Conservation (phyloP, 345 rosid species). For the Sisymbrium irio region DNA sequence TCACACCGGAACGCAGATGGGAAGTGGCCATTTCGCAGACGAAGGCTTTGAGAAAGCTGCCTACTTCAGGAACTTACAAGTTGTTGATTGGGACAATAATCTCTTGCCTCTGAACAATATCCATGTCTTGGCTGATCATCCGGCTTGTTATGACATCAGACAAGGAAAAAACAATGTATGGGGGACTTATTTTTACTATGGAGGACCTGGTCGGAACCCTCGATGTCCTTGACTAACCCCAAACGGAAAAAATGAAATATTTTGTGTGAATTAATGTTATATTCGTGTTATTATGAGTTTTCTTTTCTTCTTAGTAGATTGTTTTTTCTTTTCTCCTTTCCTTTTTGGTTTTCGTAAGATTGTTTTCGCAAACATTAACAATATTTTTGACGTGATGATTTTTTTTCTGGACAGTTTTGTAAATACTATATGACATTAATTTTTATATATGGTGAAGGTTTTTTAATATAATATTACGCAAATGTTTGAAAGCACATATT, state of each 20-base stretch:
- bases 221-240: slow-evolving; percentile 57
- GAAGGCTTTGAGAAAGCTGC: slow-evolving; percentile 91
- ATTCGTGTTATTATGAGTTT: slow-evolving; percentile 2
- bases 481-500: too few relatives aligned
- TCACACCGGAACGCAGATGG: slow-evolving; percentile 96
- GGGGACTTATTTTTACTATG: slow-evolving; percentile 97
- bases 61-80: slow-evolving; percentile 79
- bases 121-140: slow-evolving; percentile 73
- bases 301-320: not conserved
- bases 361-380: slow-evolving; percentile 9
- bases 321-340: not conserved
- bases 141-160: slow-evolving; percentile 88
- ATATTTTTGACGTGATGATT: slow-evolving; percentile 20
- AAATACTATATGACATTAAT: not conserved
- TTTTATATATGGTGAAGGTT: not conserved
- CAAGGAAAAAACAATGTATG: slow-evolving; percentile 77
- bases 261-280: slow-evolving; percentile 25
- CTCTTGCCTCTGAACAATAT: slow-evolving; percentile 70
- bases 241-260: slow-evolving; percentile 3
- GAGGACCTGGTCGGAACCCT: slow-evolving; percentile 93
- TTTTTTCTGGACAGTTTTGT: not conserved
- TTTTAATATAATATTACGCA: not conserved
- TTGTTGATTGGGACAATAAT: slow-evolving; percentile 95
- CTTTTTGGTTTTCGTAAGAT: not conserved
- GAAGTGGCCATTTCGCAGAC: slow-evolving; percentile 87